Base-by-base conservation (phyloP, 1,284 basidiomycete species). In the Flammula alnicola region DNA sequence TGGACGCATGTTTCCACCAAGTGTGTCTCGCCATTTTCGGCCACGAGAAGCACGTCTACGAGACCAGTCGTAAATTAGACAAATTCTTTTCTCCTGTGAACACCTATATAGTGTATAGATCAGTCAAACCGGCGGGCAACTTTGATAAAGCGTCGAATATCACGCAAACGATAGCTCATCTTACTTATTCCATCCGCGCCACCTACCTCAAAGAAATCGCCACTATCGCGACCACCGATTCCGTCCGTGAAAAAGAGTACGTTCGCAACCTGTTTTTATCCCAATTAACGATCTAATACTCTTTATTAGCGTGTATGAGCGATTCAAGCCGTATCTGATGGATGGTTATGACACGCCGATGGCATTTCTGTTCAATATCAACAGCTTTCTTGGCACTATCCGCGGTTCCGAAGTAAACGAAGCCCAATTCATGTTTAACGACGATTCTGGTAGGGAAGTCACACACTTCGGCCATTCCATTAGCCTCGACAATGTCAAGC, bases 261-360 rank as follows among this genome's bases (percentile, higher is more conserved):
- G 51, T 50, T n/a, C n/a, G n/a, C n/a, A n/a, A n/a, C n/a, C n/a
- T n/a, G n/a, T 29, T 3, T 38, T 29, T 27, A n/a, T 35, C 17
- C 20, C 37, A 7, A 9, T 16, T 23, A n/a, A n/a, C n/a, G n/a
- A n/a, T 25, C 14, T 31, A 16, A 27, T 8, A 19, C 2, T 20
- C 17, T 23, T 20, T 16, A 25, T 11, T 32, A 47, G 41, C 12
- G 29, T 25, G 16, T 38, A 41, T 2, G 8, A 41, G 16, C 3
- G 12, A 2, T 14, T 44, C 2, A 2, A 37, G 25, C 11, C n/a
- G 5, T 54, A 51, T 32, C 25, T 51, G 4, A 30, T 36, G 14
- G 30, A 43, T 11, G 25, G 17, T 16, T 30, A 49, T 5, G 45
- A 51, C 25, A 51, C 53, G 1, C 49, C 53, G 1, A 49, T 55